Evolutionary conservation across 495 filamentous ascomycete species (phyloP).

Genomic region (Lasiosphaeriaceae sp.): DNA sequence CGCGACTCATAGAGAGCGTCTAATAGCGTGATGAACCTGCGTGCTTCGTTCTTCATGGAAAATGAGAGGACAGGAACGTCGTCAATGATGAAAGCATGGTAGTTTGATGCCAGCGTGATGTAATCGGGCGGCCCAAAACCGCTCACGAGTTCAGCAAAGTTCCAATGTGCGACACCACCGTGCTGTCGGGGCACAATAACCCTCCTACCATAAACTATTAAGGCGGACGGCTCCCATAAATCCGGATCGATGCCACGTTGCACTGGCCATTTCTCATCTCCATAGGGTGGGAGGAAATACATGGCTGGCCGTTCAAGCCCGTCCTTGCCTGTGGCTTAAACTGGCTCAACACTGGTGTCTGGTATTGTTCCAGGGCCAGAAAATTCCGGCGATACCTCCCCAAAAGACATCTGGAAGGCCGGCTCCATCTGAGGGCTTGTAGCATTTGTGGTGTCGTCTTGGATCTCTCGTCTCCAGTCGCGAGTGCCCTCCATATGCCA

Average conservation of each 20-base stretch:
- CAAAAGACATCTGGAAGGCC: constrained; percentile 1
- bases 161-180: constrained; percentile 49
- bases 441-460: constrained; percentile 12
- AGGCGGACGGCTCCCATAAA: constrained; percentile 43
- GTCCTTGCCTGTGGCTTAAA: background rate
- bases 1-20: constrained; percentile 68
- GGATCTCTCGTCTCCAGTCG: constrained; percentile 59
- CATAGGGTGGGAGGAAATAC: constrained; percentile 28
- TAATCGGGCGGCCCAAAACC: constrained; percentile 68
- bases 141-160: constrained; percentile 57
- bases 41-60: constrained; percentile 65
- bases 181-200: constrained; percentile 49
- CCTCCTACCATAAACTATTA: constrained; percentile 58
- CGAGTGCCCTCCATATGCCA: constrained; percentile 66
- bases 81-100: constrained; percentile 63
- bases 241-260: background rate
- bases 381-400: constrained; percentile 1
- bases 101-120: constrained; percentile 64
- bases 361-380: background rate
- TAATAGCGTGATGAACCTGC: constrained; percentile 66
- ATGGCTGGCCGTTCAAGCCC: constrained; percentile 22
- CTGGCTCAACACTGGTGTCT: background rate
- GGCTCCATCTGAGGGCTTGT: constrained; percentile 4
- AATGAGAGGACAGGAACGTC: constrained; percentile 54
- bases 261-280: constrained; percentile 15